Base-by-base conservation (phyloP, 1,284 basidiomycete genomes). In the Cronartium ribicola region DNA sequence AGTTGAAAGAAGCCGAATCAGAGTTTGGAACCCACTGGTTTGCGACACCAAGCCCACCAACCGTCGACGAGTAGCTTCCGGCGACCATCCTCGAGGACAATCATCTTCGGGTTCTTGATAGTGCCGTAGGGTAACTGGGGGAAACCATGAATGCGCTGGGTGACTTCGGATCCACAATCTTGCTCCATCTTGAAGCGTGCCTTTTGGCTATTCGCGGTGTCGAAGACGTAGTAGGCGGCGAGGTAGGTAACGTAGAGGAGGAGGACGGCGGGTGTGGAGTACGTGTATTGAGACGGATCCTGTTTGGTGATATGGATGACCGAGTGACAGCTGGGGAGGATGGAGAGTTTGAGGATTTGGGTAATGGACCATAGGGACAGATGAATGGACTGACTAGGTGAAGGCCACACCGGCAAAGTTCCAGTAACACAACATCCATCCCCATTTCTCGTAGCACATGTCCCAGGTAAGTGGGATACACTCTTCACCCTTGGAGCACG, bases 381-480 rank as follows among this genome's bases (percentile, higher is more conserved):
- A 85, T 85, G 1, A 70, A 77, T 41, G 29, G 76, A 66, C 29
- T 62, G 61, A 75, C 62, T 43, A 44, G 75, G 69, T 37, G 66
- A 37, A 37, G 40, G 29, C 29, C 77, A 85, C 85, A 75, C 95
- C 96, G 36, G 95, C 92, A 82, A 98, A 90, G 83, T 99, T 99
- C 83, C 83, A 83, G 77, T 83, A 83, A 69, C 82, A 82, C 40
- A 83, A 80, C 77, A 81, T 78, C 75, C 81, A 81, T 37, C 75
- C 20, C 61, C 78, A 77, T 86, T 97, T 97, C 81, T 97, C 94
- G 80, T 94, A 91, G 84, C 89, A 94, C 92, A 97, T 96, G 80
- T 97, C 94, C 95, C 95, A 98, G 10, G 95, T 98, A 82, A 98
- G 94, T 20, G 96, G 96, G 77, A 99, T 98, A 82, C 94, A 95